These are phyloP conservation scores for Camellia japonica DNA, from an alignment of 148 eudicot species.

Conservation along the genomic window DNA sequence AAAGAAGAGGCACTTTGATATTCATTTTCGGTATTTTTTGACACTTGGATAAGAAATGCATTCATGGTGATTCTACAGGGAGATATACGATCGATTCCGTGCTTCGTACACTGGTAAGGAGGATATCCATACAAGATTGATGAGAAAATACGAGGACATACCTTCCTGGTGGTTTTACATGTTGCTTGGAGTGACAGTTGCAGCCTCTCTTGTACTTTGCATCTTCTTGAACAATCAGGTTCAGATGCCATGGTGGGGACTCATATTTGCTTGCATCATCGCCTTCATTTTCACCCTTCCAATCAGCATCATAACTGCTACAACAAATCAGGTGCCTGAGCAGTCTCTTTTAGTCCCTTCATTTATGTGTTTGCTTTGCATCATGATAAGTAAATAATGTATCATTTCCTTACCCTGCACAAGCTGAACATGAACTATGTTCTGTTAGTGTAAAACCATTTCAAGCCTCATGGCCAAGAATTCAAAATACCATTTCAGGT, in stretches of 20 bases:
- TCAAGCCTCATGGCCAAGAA: background rate
- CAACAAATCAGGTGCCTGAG: slow-evolving; percentile 78
- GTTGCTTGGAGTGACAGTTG: slow-evolving; percentile 58
- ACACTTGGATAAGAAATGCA: background rate
- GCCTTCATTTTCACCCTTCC: slow-evolving; percentile 94
- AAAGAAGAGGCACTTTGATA: background rate
- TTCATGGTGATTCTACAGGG: slow-evolving; percentile 44
- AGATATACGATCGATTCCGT: slow-evolving; percentile 61
- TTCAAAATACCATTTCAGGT: background rate
- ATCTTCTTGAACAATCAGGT: slow-evolving; percentile 66
- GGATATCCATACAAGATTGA: slow-evolving; percentile 80
- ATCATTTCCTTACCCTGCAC: slow-evolving; percentile 1
- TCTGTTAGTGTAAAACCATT: background rate
- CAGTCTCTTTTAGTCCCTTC: background rate
- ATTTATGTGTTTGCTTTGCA: background rate
- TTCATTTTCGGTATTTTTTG: background rate
- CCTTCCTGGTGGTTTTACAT: slow-evolving; percentile 92
- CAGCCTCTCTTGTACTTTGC: slow-evolving; percentile 60
- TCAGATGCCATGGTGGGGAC: slow-evolving; percentile 99
- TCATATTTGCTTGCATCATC: slow-evolving; percentile 72
- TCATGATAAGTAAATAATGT: background rate
- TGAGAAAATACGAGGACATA: slow-evolving; percentile 85
- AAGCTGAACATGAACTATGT: background rate
- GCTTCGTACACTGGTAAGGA: slow-evolving; percentile 80
- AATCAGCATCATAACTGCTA: slow-evolving; percentile 94